Evolutionary conservation across 1,284 basidiomycete genomes (phyloP).

Genomic region (Trichosporon coremiiforme): DNA sequence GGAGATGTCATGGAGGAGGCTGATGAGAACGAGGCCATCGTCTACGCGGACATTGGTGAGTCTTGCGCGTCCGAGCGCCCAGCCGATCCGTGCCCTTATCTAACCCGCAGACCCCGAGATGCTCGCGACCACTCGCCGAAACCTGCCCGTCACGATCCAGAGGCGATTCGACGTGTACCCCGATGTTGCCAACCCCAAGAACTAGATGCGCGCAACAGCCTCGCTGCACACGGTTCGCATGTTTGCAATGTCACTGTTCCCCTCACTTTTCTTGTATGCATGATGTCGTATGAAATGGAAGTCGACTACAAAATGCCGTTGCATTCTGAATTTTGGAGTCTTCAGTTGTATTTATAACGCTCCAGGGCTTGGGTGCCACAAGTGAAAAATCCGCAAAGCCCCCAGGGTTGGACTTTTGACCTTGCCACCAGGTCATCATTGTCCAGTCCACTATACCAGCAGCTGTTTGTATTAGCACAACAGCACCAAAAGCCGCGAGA

Average conservation of each 20-base stretch:
- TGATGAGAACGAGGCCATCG: slow-evolving; percentile 75
- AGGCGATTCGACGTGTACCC: slow-evolving; percentile 88
- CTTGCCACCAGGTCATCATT: slow-evolving; percentile 17
- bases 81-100: neutral
- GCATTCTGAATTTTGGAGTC: neutral
- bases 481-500: slow-evolving; percentile 24
- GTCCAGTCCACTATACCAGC: slow-evolving; percentile 11
- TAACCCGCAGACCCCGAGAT: slow-evolving; percentile 66
- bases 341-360: slow-evolving; percentile 4
- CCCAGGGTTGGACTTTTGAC: slow-evolving; percentile 17
- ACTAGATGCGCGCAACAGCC: slow-evolving; percentile 16
- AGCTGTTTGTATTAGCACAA: slow-evolving; percentile 12
- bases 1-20: slow-evolving; percentile 79
- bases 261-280: slow-evolving; percentile 18
- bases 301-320: neutral
- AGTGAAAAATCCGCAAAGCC: slow-evolving; percentile 17
- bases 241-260: slow-evolving; percentile 14
- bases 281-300: neutral
- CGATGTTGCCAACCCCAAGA: slow-evolving; percentile 61
- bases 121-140: slow-evolving; percentile 70
- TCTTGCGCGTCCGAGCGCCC: slow-evolving; percentile 25
- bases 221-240: slow-evolving; percentile 15
- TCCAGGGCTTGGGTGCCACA: neutral
- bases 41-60: slow-evolving; percentile 79
- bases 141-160: slow-evolving; percentile 85